phyloP scores from a whole-genome alignment of 495 filamentous ascomycete genomes.

The Penicillium atrosanguineum region DNA sequence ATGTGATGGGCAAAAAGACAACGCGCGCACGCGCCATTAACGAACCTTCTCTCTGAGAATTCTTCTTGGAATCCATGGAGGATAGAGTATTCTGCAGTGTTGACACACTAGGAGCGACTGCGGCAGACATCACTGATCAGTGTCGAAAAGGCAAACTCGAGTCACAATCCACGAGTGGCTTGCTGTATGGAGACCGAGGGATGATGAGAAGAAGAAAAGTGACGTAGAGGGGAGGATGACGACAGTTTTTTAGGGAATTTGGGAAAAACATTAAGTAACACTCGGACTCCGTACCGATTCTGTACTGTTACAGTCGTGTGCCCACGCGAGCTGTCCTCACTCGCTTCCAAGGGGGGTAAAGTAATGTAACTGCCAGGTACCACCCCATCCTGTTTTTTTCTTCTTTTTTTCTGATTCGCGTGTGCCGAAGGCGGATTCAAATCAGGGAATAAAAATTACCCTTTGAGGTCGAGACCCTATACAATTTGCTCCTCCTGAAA shows the following conservation, averaged over 20 bases:
- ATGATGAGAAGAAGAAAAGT: slow-evolving; percentile 23
- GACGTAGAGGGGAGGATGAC: slow-evolving; percentile 31
- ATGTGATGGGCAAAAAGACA: background rate
- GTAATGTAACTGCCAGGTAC: background rate
- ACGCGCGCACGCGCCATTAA: background rate
- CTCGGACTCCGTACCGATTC: background rate
- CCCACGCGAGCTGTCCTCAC: background rate
- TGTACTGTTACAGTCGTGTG: background rate
- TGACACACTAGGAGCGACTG: slow-evolving; percentile 42
- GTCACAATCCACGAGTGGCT: slow-evolving; percentile 13
- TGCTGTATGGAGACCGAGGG: slow-evolving; percentile 11
- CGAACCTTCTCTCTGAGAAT: slow-evolving; percentile 35
- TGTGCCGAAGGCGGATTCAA: background rate
- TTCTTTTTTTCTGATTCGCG: background rate
- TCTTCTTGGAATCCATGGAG: slow-evolving; percentile 54
- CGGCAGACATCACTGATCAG: slow-evolving; percentile 42
- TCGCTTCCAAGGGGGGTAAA: background rate
- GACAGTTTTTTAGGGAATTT: slow-evolving; percentile 16
- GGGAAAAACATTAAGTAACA: slow-evolving; percentile 19
- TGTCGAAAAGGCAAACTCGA: slow-evolving; percentile 3
- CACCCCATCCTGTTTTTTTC: background rate
- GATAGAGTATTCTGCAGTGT: slow-evolving; percentile 35
- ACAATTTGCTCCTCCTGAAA: background rate
- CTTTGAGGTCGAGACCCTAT: background rate
- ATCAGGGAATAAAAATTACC: background rate